phyloP scores from a whole-genome alignment of 164 flowering plant species.

The Hamamelis virginiana region DNA sequence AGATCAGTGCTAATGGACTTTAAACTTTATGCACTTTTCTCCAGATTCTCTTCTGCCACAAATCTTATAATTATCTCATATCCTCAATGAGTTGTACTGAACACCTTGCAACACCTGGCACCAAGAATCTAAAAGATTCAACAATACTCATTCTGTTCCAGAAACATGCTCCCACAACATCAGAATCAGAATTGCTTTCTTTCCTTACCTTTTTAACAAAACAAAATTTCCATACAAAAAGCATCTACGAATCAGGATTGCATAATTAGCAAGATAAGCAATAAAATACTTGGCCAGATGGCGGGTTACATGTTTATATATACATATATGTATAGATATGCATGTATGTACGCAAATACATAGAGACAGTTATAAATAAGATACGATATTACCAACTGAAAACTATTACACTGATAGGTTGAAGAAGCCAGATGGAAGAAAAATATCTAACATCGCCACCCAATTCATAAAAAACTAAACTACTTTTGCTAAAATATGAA shows the following conservation, averaged over 20 bases:
- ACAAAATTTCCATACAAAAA: not conserved
- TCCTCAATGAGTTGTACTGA: not conserved
- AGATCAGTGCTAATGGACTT: not conserved
- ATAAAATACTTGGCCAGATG: not conserved
- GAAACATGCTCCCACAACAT: conserved; percentile 5
- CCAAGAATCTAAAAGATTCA: not conserved
- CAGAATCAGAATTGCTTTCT: conserved; percentile 5
- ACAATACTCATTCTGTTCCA: not conserved
- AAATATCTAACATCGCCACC: no score
- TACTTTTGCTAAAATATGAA: not conserved
- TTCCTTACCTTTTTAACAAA: not conserved
- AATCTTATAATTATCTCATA: not conserved
- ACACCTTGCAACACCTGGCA: not conserved
- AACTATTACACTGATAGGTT: no score
- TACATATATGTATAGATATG: no score
- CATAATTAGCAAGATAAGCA: not conserved
- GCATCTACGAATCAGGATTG: not conserved
- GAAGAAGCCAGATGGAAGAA: no score
- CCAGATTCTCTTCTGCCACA: not conserved
- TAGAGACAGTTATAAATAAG: no score
- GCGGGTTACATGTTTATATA: not conserved
- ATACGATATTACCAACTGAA: no score
- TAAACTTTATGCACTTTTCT: not conserved
- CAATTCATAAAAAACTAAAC: not conserved
- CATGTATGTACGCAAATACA: no score